These are phyloP conservation scores for Mortierella sp. DNA, from an alignment of 371 early-diverging fungal genomes.

Conservation along the genomic window DNA sequence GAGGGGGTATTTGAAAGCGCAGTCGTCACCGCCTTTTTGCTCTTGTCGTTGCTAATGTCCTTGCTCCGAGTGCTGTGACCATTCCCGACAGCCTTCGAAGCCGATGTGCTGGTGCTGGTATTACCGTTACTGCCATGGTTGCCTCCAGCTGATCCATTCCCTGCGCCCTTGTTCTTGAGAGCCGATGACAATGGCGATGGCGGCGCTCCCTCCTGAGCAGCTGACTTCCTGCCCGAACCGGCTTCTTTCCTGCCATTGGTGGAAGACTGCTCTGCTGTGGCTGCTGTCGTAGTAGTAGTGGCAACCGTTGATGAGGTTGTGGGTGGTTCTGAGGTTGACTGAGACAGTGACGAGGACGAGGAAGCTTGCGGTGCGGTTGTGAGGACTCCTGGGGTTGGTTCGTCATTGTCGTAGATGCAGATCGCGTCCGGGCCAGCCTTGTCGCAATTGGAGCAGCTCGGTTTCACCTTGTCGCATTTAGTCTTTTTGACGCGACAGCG, in stretches of 20 bases:
- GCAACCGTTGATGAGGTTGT: background rate
- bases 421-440: slow-evolving; percentile 32
- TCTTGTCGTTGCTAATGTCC: background rate
- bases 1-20: background rate
- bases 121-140: slow-evolving; percentile 3
- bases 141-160: background rate
- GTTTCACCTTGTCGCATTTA: slow-evolving; percentile 46
- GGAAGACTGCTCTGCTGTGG: background rate
- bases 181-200: background rate
- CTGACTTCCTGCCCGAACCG: background rate
- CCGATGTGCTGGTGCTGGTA: background rate
- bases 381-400: slow-evolving; percentile 21
- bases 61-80: slow-evolving; percentile 5
- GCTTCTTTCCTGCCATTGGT: background rate
- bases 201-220: slow-evolving; percentile 4
- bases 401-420: slow-evolving; percentile 53
- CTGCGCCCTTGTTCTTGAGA: slow-evolving; percentile 11
- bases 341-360: background rate
- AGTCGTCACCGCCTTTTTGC: background rate
- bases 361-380: background rate
- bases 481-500: slow-evolving; percentile 51
- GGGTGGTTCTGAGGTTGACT: background rate
- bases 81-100: slow-evolving; percentile 1
- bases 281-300: background rate
- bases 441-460: slow-evolving; percentile 43